Evolutionary conservation across 2,329 filamentous ascomycete genomes (phyloP), one percentile per base, ranked within the genome.

Genomic region (Davidsoniella eucalypti): DNA sequence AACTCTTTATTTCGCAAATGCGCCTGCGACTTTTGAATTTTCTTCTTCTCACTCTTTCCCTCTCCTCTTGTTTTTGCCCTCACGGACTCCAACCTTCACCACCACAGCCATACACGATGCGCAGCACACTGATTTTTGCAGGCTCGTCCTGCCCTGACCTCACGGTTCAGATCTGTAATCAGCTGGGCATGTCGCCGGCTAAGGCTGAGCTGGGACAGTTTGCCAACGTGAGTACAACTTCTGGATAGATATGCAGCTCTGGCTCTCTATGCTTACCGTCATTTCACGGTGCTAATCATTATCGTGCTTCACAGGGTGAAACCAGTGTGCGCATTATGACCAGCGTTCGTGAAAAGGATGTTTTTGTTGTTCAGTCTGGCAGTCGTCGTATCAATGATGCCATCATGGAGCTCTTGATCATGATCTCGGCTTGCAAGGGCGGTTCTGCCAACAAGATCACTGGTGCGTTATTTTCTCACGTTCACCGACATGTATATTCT

Each of bases 361-460:
- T 98, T 60, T 98, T 96, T 66, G 90, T 98, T 63, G 84, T 98
- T 54, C 92, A 98, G 71, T 96, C 90, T 55, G 92, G 92, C 56
- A 95, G 92, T 68, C 75, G 80, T 62, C 87, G 84, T 68, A 94
- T 95, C 73, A 98, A 98, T 65, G 92, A 98, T 69, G 93, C 87
- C 61, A 87, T 98, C 63, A 95, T 98, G 87, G 92, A 98, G 73
- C 76, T 98, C 62, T 76, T 98, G 62, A 96, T 98, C 67, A 94
- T 98, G 86, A 95, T 96, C 60, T 92, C 86, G 57, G 92, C 92
- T 58, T 98, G 92, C 75, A 96, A 95, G 67, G 88, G 92, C 61
- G 92, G 90, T 57, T 96, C 92, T 50, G 86, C 92, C 55, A 94
- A 88, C 70, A 94, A 92, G 61, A 84, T 96, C 63, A 96, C 90